These are phyloP conservation scores for Penicillium sp. DNA, from an alignment of 2,329 filamentous ascomycete species.

Conservation along the genomic window DNA sequence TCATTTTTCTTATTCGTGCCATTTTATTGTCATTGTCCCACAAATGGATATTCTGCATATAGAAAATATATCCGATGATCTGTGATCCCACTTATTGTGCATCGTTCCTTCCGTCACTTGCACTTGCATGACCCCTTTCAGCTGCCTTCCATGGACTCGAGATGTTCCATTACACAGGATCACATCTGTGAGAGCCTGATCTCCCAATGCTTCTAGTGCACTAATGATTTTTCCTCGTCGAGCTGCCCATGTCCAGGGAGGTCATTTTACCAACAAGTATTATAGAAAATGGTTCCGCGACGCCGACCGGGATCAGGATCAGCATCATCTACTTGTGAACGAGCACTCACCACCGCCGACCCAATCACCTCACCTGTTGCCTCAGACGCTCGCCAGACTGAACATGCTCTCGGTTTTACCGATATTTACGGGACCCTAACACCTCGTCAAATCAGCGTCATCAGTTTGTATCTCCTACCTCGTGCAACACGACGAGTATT, in stretches of 20 bases:
- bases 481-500: not conserved
- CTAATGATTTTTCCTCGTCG: not conserved
- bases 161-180: too few relatives aligned
- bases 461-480: slow-evolving; percentile 20
- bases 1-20: slow-evolving; percentile 13
- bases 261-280: not conserved
- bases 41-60: slow-evolving; percentile 21
- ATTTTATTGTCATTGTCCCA: slow-evolving; percentile 19
- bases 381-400: not conserved
- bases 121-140: not conserved
- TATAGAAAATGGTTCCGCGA: not conserved
- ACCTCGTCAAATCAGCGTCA: slow-evolving; percentile 23
- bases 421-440: slow-evolving; percentile 21
- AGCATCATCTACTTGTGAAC: not conserved
- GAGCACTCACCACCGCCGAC: not conserved
- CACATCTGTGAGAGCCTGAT: not conserved
- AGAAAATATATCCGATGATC: slow-evolving; percentile 21
- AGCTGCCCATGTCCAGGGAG: too few relatives aligned
- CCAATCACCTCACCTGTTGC: not conserved
- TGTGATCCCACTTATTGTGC: slow-evolving; percentile 7
- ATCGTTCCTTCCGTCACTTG: slow-evolving; percentile 6
- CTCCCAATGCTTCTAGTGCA: too few relatives aligned
- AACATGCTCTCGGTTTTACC: slow-evolving; percentile 17
- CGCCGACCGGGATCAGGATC: slow-evolving; percentile 3
- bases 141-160: not conserved